Evolutionary conservation across 1,284 basidiomycete genomes (phyloP).

Genomic region (Bjerkandera adusta): DNA sequence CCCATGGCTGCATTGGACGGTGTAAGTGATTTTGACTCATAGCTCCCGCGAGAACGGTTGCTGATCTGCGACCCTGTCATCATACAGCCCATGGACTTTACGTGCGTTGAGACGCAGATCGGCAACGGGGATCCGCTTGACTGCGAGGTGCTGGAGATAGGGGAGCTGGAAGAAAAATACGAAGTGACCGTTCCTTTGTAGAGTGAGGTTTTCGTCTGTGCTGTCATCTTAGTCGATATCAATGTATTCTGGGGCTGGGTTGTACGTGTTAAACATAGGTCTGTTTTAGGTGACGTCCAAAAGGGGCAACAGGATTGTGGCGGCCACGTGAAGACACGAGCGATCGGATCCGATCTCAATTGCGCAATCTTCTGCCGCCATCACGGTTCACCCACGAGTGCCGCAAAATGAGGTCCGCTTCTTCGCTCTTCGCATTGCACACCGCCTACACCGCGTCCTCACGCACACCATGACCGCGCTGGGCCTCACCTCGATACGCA

Average conservation of each 20-base stretch:
- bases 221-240: neutral
- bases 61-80: constrained; percentile 8
- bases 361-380: neutral
- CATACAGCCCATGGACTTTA: constrained; percentile 78
- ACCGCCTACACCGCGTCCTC: neutral
- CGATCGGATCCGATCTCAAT: constrained; percentile 4
- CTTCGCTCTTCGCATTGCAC: neutral
- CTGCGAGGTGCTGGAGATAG: constrained; percentile 74
- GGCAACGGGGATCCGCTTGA: constrained; percentile 70
- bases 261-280: neutral
- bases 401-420: neutral
- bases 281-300: neutral
- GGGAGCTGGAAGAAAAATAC: constrained; percentile 30
- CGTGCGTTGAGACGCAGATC: constrained; percentile 83
- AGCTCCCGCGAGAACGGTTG: no score
- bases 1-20: constrained; percentile 79
- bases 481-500: constrained; percentile 61
- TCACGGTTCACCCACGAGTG: neutral
- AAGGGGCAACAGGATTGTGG: constrained; percentile 1
- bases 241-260: neutral
- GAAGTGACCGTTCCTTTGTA: constrained; percentile 35
- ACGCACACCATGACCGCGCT: constrained; percentile 1
- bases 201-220: neutral
- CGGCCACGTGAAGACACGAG: constrained; percentile 4
- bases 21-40: constrained; percentile 36